Evolutionary conservation across 495 filamentous ascomycete genomes (phyloP), one percentile per base, ranked within the genome.

Genomic region (Trichocladium uniseriatum): DNA sequence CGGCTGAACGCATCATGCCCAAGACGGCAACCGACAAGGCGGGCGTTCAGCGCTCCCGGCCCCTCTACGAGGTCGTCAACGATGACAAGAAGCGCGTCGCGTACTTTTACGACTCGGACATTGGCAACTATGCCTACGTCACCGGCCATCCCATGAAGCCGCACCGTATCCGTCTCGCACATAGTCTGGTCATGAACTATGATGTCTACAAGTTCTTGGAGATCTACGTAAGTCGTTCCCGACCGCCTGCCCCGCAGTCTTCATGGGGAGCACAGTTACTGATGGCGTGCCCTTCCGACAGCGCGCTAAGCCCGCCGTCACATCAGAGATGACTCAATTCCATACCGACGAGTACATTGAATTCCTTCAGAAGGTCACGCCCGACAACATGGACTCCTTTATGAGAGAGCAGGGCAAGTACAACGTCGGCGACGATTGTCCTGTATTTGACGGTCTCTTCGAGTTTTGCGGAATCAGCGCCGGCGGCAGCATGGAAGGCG

Each of bases 301-400:
- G 90, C 87, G 92, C 57, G 92, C 92, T 36, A 99, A 99, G 73
- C 92, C 92, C 9, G 92, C 92, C 14, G 91, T 87, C 22, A 89
- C 87, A 49, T 84, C 85, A 54, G 92, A 99, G 63, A 99, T 99
- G 92, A 96, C 92, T 48, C 94, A 97, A 64, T 99, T 97, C 62
- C 92, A 99, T 67, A 96, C 92, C 7, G 92, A 99, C 65, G 92
- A 99, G 67, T 99, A 99, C 66, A 90, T 99, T 59, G 94, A 99
- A 47, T 99, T 99, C 67, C 72, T 99, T 16, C 84, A 87, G 45
- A 89, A 89, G 55, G 94, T 99, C 19, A 97, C 92, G 0, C 94
- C 92, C 5, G 92, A 97, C 64, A 99, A 99, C 60, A 99, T 99
- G 94, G 92, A 99, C 51, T 72, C 76, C 18, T 97, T 84, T 57